phyloP scores from a whole-genome alignment of 176 grass and related monocot genomes.

The Zea mays region Zm-B73-REFERENCE-NAM-5.0 NC_050104.1:153443501-153444000 shows the following conservation, averaged over 20 bases:
- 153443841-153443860: slow-evolving; percentile 69
- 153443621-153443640: slow-evolving; percentile 77
- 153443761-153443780: slow-evolving; percentile 97
- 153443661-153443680: slow-evolving; percentile 29
- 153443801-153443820: slow-evolving; percentile 85
- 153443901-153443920: slow-evolving; percentile 80
- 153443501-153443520: slow-evolving; percentile 13
- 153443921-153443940: slow-evolving; percentile 96
- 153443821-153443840: slow-evolving; percentile 91
- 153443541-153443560: slow-evolving; percentile 33
- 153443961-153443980: slow-evolving; percentile 99
- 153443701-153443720: slow-evolving; percentile 44
- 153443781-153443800: slow-evolving; percentile 97
- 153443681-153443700: slow-evolving; percentile 31
- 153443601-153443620: slow-evolving; percentile 73
- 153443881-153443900: slow-evolving; percentile 31
- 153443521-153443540: slow-evolving; percentile 12
- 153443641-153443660: slow-evolving; percentile 70
- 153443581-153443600: slow-evolving; percentile 75
- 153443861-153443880: slow-evolving; percentile 23
- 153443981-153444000: slow-evolving; percentile 11
- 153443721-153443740: slow-evolving; percentile 94
- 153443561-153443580: slow-evolving; percentile 49
- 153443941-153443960: slow-evolving; percentile 96
- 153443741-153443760: slow-evolving; percentile 80